These are phyloP conservation scores for Glycine tomentella DNA, from an alignment of 306 rosid genomes.

Conservation along the genomic window DNA sequence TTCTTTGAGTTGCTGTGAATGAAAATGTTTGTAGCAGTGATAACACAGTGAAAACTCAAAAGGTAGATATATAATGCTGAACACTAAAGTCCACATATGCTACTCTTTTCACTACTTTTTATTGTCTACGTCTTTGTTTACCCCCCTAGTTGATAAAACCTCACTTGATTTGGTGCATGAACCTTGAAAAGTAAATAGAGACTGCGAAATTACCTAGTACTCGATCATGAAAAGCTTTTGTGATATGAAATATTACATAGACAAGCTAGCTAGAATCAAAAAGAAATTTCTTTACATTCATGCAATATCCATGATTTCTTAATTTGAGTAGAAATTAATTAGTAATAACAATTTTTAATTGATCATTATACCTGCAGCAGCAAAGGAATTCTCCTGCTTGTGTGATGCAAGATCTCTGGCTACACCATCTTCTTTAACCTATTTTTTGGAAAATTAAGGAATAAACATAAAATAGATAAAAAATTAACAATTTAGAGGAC, in stretches of 20 bases:
- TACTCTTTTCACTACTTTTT: conserved; percentile 7
- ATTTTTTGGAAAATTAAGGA: conserved; percentile 21
- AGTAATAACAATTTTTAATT: no score
- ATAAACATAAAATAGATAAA: conserved; percentile 12
- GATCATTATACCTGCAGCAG: conserved; percentile 48
- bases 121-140: not conserved
- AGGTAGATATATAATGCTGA: not conserved
- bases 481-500: not conserved
- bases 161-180: conserved; percentile 40
- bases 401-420: conserved; percentile 42
- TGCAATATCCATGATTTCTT: no score
- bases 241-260: conserved; percentile 9
- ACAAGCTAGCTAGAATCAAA: not conserved
- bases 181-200: conserved; percentile 28
- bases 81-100: conserved; percentile 5
- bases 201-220: conserved; percentile 5
- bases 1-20: not conserved
- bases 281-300: conserved; percentile 23
- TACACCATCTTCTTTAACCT: conserved; percentile 51
- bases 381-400: conserved; percentile 41
- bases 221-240: conserved; percentile 2
- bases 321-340: no score
- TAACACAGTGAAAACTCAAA: not conserved
- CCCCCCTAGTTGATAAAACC: not conserved
- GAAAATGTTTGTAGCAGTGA: not conserved